Percentiles rank a stretch among this genome's conserved stretches.
Evolutionary conservation across 768 basidiomycete species (phyloP).

Genomic region (Sarcodon aspratus): DNA sequence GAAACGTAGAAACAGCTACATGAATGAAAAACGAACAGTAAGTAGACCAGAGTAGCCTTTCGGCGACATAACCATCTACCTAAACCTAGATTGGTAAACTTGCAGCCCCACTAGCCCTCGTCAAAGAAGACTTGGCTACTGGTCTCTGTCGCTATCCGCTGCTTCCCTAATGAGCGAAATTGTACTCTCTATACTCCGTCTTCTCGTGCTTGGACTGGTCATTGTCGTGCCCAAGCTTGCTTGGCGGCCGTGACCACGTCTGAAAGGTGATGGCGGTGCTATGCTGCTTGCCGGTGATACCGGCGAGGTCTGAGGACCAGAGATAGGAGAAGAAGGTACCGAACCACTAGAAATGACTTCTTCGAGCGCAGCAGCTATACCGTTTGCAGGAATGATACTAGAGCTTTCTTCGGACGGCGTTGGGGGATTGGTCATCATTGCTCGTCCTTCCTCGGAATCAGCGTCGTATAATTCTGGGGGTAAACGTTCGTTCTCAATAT

Average conservation of each 20-base stretch:
- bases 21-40: no score
- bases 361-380: slow-evolving; percentile 19
- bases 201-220: slow-evolving; percentile 87
- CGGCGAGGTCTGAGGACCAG: slow-evolving; percentile 35
- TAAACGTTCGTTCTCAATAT: slow-evolving; percentile 98
- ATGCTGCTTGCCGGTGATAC: slow-evolving; percentile 26
- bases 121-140: no score
- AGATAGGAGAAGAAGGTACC: slow-evolving; percentile 24
- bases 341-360: slow-evolving; percentile 16
- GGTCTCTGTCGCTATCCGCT: slow-evolving; percentile 50
- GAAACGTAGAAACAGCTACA: no score
- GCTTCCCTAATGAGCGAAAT: slow-evolving; percentile 92
- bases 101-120: no score
- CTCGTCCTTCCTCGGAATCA: slow-evolving; percentile 57
- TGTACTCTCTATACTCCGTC: slow-evolving; percentile 90
- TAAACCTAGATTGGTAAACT: no score
- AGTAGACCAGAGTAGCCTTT: no score
- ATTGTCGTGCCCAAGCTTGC: slow-evolving; percentile 89
- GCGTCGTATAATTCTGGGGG: slow-evolving; percentile 92
- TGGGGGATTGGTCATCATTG: slow-evolving; percentile 42
- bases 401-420: slow-evolving; percentile 38
- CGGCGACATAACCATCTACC: no score
- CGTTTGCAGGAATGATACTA: slow-evolving; percentile 17
- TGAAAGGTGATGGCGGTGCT: slow-evolving; percentile 33
- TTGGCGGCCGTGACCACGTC: slow-evolving; percentile 63